These are phyloP conservation scores for Fusarium duplospermum DNA, from an alignment of 2,329 filamentous ascomycete genomes.

Conservation along the genomic window DNA sequence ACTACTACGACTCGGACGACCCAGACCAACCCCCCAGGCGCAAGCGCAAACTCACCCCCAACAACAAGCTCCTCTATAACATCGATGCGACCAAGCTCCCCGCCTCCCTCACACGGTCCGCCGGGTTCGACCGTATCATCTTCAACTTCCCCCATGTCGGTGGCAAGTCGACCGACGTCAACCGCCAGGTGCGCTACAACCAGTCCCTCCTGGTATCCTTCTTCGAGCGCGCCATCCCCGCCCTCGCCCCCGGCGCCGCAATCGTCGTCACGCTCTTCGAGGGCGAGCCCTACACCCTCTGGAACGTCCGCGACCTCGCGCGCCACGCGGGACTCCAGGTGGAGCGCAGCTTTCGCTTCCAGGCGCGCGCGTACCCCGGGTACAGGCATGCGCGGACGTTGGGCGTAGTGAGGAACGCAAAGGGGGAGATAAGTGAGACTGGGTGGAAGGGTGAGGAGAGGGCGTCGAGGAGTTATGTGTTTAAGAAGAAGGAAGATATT, in stretches of 20 bases:
- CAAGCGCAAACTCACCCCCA: slow-evolving; percentile 29
- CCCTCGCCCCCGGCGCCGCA: slow-evolving; percentile 60
- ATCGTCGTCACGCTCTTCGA: slow-evolving; percentile 92
- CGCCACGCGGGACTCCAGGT: slow-evolving; percentile 80
- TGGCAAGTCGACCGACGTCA: slow-evolving; percentile 91
- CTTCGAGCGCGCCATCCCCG: slow-evolving; percentile 64
- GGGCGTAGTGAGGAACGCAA: slow-evolving; percentile 68
- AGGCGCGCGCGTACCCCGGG: slow-evolving; percentile 74
- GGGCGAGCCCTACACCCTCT: slow-evolving; percentile 92
- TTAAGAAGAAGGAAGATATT: slow-evolving; percentile 68
- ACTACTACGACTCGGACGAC: slow-evolving; percentile 34
- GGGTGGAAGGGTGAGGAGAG: slow-evolving; percentile 58
- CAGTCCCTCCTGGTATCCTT: slow-evolving; percentile 81
- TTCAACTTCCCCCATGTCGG: slow-evolving; percentile 99
- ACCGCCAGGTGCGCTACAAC: slow-evolving; percentile 92
- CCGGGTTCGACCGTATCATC: slow-evolving; percentile 78
- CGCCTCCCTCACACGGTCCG: slow-evolving; percentile 54
- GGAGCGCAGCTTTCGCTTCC: slow-evolving; percentile 76
- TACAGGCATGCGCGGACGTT: slow-evolving; percentile 81
- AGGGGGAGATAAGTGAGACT: slow-evolving; percentile 56
- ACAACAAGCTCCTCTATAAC: slow-evolving; percentile 64
- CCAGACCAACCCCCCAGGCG: slow-evolving; percentile 30
- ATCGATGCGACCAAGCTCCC: slow-evolving; percentile 76
- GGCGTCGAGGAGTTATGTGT: slow-evolving; percentile 69
- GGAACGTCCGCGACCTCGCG: slow-evolving; percentile 91